A percentile compares a stretch with the other conserved stretches of the same genome.
phyloP scores from a whole-genome alignment of 352 stramenopile species.

The Sclerospora graminicola region DNA sequence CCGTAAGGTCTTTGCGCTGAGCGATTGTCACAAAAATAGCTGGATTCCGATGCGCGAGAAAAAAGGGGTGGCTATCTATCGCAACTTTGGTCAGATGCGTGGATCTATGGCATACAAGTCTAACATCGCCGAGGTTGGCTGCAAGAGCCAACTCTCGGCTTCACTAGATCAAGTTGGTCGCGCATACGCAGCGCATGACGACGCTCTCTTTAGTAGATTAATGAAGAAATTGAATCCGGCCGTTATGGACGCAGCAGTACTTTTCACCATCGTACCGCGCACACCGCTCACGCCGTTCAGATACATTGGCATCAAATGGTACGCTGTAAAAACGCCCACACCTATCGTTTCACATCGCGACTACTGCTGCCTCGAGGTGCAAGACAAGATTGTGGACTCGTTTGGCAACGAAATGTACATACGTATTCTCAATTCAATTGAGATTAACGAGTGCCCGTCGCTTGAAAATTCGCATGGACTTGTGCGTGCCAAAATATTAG shows the following conservation, averaged over 20 bases:
- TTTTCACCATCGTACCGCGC: constrained; percentile 69
- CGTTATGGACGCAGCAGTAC: constrained; percentile 68
- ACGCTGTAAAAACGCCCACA: constrained; percentile 71
- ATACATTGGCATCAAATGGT: constrained; percentile 86
- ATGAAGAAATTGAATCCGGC: constrained; percentile 74
- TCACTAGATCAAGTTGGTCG: constrained; percentile 67
- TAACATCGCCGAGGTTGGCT: constrained; percentile 70
- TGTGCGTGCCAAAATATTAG: constrained; percentile 73
- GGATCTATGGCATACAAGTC: constrained; percentile 52
- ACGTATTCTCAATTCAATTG: constrained; percentile 71
- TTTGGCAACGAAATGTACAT: constrained; percentile 83
- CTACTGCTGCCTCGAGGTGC: constrained; percentile 79
- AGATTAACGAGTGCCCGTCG: constrained; percentile 69
- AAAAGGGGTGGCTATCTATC: constrained; percentile 69
- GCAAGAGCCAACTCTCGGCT: constrained; percentile 53
- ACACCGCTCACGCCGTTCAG: constrained; percentile 57
- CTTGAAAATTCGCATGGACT: constrained; percentile 80
- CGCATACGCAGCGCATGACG: constrained; percentile 70
- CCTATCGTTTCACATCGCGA: constrained; percentile 75
- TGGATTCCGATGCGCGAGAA: constrained; percentile 82
- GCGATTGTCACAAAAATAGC: constrained; percentile 70
- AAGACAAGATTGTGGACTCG: constrained; percentile 77
- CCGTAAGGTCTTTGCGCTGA: constrained; percentile 75
- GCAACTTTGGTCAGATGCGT: constrained; percentile 60
- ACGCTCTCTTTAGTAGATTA: constrained; percentile 61